Conservation (phyloP, 768 basidiomycete genomes). For the Kwoniella mangroviensis region DNA sequence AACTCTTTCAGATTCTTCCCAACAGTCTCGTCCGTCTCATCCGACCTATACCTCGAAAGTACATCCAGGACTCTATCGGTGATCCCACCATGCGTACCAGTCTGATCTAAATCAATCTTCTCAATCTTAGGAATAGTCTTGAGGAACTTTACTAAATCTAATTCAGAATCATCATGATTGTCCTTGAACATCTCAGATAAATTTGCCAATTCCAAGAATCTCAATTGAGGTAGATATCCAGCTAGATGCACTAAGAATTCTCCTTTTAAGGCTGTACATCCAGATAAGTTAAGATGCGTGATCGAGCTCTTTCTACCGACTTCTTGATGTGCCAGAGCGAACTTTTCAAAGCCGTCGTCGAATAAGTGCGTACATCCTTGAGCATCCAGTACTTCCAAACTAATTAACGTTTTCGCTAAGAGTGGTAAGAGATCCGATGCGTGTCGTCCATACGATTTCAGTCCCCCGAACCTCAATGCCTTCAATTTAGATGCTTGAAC, state of each 20-base stretch:
- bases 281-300: conserved; percentile 74
- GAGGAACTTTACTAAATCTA: conserved; percentile 67
- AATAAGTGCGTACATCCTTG: conserved; percentile 73
- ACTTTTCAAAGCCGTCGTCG: conserved; percentile 59
- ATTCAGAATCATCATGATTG: conserved; percentile 48
- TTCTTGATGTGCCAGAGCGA: conserved; percentile 65
- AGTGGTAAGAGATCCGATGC: conserved; percentile 68
- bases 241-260: conserved; percentile 74
- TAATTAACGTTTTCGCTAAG: conserved; percentile 71
- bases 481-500: conserved; percentile 60
- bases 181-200: conserved; percentile 73
- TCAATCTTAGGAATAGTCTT: conserved; percentile 71
- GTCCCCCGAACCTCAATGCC: conserved; percentile 70
- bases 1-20: conserved; percentile 36
- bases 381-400: conserved; percentile 78
- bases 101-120: conserved; percentile 85
- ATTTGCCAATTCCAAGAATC: conserved; percentile 77
- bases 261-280: conserved; percentile 74
- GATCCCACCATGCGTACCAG: conserved; percentile 62
- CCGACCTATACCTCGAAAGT: conserved; percentile 63
- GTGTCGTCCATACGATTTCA: conserved; percentile 62
- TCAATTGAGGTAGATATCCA: conserved; percentile 70
- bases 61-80: conserved; percentile 72
- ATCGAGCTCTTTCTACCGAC: conserved; percentile 74
- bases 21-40: conserved; percentile 25